These are phyloP conservation scores for Amphirosellinia nigrospora DNA, from an alignment of 495 filamentous ascomycete species.

Conservation along the genomic window DNA sequence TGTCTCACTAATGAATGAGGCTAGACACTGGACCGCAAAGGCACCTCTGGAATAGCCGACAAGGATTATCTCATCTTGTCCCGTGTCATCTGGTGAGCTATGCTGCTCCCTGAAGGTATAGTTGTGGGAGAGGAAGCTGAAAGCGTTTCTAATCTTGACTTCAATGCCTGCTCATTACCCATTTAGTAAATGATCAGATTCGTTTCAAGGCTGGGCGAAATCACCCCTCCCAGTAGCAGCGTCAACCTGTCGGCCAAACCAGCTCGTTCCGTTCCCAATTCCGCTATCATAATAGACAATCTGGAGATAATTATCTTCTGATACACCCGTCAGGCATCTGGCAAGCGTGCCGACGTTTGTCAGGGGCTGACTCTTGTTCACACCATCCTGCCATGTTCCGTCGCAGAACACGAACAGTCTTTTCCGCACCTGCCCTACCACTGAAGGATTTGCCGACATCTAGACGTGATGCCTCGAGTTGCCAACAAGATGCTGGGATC, in stretches of 20 bases:
- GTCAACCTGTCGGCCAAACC: not conserved
- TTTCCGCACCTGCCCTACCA: no score
- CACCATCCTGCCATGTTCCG: not conserved
- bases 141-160: not conserved
- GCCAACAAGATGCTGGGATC: no score
- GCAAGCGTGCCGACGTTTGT: not conserved
- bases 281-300: conserved; percentile 1
- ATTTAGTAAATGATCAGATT: not conserved
- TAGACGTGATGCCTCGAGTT: no score
- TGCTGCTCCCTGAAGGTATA: not conserved
- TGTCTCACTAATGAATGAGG: not conserved
- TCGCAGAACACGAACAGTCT: not conserved
- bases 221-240: not conserved
- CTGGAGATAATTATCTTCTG: not conserved
- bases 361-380: not conserved
- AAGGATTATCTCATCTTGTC: not conserved
- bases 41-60: not conserved
- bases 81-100: no score
- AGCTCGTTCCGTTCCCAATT: not conserved
- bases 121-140: not conserved
- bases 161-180: not conserved
- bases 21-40: conserved; percentile 1
- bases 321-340: not conserved
- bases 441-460: no score
- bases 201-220: not conserved